phyloP scores from a whole-genome alignment of 2,329 filamentous ascomycete genomes.

The Ophiostoma ulmi region DNA sequence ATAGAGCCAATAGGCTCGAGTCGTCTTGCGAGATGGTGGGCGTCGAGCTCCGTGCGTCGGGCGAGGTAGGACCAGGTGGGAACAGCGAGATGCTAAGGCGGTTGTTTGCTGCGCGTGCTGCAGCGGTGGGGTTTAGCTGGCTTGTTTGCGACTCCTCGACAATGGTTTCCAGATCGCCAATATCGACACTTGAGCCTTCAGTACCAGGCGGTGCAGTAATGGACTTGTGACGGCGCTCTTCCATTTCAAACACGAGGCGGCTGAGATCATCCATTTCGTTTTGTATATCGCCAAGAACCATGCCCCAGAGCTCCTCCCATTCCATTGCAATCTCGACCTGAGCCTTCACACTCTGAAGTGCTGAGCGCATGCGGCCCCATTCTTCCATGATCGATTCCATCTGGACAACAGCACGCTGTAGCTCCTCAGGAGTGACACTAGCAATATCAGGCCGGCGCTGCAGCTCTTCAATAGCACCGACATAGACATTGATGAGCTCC shows the following conservation, averaged over 20 bases:
- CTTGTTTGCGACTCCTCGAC: slow-evolving; percentile 66
- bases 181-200: slow-evolving; percentile 58
- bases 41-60: slow-evolving; percentile 39
- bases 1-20: slow-evolving; percentile 79
- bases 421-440: slow-evolving; percentile 63
- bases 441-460: slow-evolving; percentile 73
- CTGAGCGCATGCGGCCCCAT: slow-evolving; percentile 76
- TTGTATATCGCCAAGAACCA: slow-evolving; percentile 86
- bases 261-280: slow-evolving; percentile 60
- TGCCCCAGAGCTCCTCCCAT: slow-evolving; percentile 96
- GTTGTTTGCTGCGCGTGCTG: slow-evolving; percentile 52
- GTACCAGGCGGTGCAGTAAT: slow-evolving; percentile 59
- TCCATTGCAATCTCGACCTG: slow-evolving; percentile 98
- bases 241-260: slow-evolving; percentile 91
- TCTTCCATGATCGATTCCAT: slow-evolving; percentile 83
- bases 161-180: slow-evolving; percentile 87
- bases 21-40: slow-evolving; percentile 67
- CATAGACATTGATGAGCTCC: slow-evolving; percentile 83
- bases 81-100: slow-evolving; percentile 65
- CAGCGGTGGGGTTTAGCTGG: slow-evolving; percentile 15
- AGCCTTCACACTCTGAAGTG: slow-evolving; percentile 72
- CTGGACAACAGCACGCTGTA: slow-evolving; percentile 71
- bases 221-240: slow-evolving; percentile 83
- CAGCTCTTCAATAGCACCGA: slow-evolving; percentile 86
- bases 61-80: slow-evolving; percentile 56